Evolutionary conservation across 2,329 filamentous ascomycete genomes (phyloP).

Genomic region (Pyrenophora teres): DNA sequence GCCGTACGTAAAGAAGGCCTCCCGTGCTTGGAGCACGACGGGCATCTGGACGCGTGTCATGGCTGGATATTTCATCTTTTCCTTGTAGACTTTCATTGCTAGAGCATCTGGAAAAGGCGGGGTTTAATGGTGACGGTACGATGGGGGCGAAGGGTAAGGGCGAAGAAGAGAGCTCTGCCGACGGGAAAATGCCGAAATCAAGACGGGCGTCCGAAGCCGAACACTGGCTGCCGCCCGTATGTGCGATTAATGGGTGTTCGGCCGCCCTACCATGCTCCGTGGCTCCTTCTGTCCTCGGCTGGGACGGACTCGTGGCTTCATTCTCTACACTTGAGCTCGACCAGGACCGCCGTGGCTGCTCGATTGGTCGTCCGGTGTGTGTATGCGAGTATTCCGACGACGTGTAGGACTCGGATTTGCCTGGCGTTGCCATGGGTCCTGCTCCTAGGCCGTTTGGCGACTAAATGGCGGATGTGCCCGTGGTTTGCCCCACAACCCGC

Average conservation of each 20-base stretch:
- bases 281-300: constrained; percentile 6
- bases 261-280: constrained; percentile 9
- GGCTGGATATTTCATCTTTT: constrained; percentile 8
- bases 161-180: constrained; percentile 5
- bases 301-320: constrained; percentile 24
- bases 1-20: constrained; percentile 10
- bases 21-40: constrained; percentile 4
- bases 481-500: constrained; percentile 3
- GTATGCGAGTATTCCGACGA: constrained; percentile 16
- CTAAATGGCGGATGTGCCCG: constrained; percentile 3
- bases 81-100: constrained; percentile 2
- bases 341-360: constrained; percentile 31
- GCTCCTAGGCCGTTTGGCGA: constrained; percentile 3
- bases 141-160: constrained; percentile 15
- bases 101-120: constrained; percentile 8
- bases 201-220: constrained; percentile 10
- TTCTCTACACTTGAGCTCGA: constrained; percentile 27
- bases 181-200: constrained; percentile 11
- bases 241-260: constrained; percentile 1
- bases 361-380: constrained; percentile 14
- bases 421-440: constrained; percentile 29
- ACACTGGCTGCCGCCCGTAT: constrained; percentile 7
- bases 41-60: constrained; percentile 9
- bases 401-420: constrained; percentile 25
- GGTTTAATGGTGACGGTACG: constrained; percentile 16